A percentile compares a stretch with the other conserved stretches of the same genome.
Conservation (phyloP, 495 filamentous ascomycete species). For the Lophium mytilinum region DNA sequence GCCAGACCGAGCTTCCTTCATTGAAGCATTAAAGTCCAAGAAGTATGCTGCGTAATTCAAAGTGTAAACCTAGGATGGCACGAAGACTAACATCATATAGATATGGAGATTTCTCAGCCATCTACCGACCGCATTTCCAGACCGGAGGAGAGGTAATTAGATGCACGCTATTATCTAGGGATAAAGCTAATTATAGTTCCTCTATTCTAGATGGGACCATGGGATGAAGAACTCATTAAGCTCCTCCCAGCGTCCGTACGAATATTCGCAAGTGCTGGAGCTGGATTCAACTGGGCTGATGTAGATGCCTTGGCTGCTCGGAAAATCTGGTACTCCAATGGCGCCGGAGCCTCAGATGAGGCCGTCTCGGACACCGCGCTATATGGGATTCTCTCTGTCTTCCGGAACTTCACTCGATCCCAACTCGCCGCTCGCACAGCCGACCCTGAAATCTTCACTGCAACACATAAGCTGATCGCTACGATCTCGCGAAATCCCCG, state of each 20-base stretch:
- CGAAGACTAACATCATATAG: no score
- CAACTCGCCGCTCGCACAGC: constrained; percentile 39
- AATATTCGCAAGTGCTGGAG: constrained; percentile 61
- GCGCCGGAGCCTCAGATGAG: constrained; percentile 53
- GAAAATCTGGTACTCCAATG: constrained; percentile 61
- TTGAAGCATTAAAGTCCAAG: constrained; percentile 39
- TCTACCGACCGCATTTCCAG: constrained; percentile 66
- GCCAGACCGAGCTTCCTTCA: constrained; percentile 43
- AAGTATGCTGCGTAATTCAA: constrained; percentile 8
- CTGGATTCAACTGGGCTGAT: constrained; percentile 66
- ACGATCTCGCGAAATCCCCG: constrained; percentile 46
- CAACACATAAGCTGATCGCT: constrained; percentile 47
- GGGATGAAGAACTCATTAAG: constrained; percentile 59
- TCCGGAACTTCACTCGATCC: constrained; percentile 54
- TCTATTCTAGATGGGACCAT: constrained; percentile 65
- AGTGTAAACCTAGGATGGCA: constrained; percentile 10
- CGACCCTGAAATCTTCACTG: constrained; percentile 35
- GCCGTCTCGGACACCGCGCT: constrained; percentile 55
- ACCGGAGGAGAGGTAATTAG: constrained; percentile 63
- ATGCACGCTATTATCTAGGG: no score
- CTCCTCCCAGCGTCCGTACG: constrained; percentile 52
- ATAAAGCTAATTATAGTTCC: no score
- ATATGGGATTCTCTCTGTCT: constrained; percentile 52
- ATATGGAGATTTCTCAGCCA: constrained; percentile 61
- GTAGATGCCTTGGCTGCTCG: constrained; percentile 47